Percentiles rank a stretch among this genome's conserved stretches.
phyloP scores from a whole-genome alignment of 768 basidiomycete genomes.

The Mycena albidolilacea region DNA sequence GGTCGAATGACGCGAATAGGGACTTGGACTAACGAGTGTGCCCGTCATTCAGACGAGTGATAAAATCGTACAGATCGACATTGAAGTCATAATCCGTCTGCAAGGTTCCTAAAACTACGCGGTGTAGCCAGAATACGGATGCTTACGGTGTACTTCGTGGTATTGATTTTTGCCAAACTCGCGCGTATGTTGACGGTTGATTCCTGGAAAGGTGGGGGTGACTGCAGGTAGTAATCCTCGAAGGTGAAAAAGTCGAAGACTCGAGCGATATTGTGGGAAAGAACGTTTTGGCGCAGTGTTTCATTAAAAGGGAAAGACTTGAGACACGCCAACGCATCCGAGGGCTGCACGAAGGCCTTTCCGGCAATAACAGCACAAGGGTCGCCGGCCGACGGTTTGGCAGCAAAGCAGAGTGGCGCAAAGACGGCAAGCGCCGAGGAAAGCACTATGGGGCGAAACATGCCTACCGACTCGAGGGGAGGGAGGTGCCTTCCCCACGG shows the following conservation, averaged over 20 bases:
- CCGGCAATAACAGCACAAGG: constrained; percentile 25
- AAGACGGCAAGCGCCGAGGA: constrained; percentile 21
- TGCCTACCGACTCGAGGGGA: constrained; percentile 11
- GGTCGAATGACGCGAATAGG: constrained; percentile 30
- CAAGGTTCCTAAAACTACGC: constrained; percentile 11
- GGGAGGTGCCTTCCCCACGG: neutral
- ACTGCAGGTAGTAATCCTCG: constrained; percentile 65
- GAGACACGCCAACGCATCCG: constrained; percentile 70
- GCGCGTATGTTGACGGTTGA: constrained; percentile 70
- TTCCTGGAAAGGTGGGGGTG: constrained; percentile 68
- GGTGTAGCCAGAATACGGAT: neutral
- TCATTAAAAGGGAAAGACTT: constrained; percentile 72
- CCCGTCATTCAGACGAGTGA: constrained; percentile 72
- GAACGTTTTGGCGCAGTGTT: constrained; percentile 68
- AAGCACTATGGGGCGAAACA: constrained; percentile 7
- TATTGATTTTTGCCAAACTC: constrained; percentile 62
- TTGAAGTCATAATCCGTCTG: constrained; percentile 81
- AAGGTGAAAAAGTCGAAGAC: constrained; percentile 71
- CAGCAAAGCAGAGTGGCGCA: constrained; percentile 19
- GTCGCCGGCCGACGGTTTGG: constrained; percentile 14
- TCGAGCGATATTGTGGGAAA: constrained; percentile 58
- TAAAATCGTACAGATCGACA: constrained; percentile 68
- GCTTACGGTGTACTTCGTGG: constrained; percentile 62
- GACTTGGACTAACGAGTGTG: constrained; percentile 63
- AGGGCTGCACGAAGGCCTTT: constrained; percentile 61